Evolutionary conservation across 768 basidiomycete genomes (phyloP), one percentile per base, ranked within the genome.

Genomic region (Scleroderma citrinum): DNA sequence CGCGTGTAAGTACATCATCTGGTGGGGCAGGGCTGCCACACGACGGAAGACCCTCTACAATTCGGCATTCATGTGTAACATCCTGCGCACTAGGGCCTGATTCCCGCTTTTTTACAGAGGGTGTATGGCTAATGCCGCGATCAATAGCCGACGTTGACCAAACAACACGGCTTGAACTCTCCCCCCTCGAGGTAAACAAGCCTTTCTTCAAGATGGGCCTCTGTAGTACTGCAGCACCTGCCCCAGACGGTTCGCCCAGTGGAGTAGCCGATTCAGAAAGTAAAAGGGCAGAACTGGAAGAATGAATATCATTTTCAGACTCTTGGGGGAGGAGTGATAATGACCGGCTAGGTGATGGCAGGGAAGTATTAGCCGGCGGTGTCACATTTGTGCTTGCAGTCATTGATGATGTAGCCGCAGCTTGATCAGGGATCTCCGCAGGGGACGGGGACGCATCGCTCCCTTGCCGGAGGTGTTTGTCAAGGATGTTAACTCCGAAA

Each of bases 401-500:
- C 24, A 35, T 47, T 19, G 64, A 56, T 17, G 64, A 44, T n/a
- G 43, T 59, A 13, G 53, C 41, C 31, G 57, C 57, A 48, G 59
- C 61, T 3, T 57, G 52, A 48, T 56, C 32, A 12, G 49, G 52
- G 29, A 20, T 34, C 10, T 41, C 52, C 6, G 44, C 3, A 21
- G 48, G 31, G 49, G 54, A 2, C 49, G 42, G 4, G 49, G 54
- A 2, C 49, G 42, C 5, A 21, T 24, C 50, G 51, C 8, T 49
- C 48, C 24, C 32, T 44, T 24, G 44, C 19, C 3, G 53, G 42
- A 29, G 14, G 20, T 55, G 56, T 38, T 21, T 34, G 44, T 75
- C 68, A 43, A 83, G 67, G 29, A 85, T 68, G 52, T 81, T 76
- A 44, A 89, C 74, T 11, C 87, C 89, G 32, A 90, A 69, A 52